Evolutionary conservation across 768 basidiomycete species (phyloP), one percentile per base, ranked within the genome.

Genomic region (Hypholoma sublateritium): DNA sequence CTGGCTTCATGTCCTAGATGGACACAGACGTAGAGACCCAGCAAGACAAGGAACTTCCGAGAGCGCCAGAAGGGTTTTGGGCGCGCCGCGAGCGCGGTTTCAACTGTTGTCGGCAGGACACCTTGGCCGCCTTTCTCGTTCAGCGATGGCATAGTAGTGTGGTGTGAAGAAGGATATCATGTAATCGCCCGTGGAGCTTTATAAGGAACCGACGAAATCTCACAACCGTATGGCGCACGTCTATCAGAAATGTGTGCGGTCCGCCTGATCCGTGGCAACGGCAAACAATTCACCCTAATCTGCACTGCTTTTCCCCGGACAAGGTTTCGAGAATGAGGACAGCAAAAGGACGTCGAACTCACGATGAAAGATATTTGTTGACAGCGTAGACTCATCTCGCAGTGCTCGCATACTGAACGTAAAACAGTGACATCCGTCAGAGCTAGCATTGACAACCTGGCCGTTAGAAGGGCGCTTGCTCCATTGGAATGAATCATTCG

Each of bases 201-300:
- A 46, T 47, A 19, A 45, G 36, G 22, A 46, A 12, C 6, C 13
- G 13, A 9, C 37, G 34, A 47, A 47, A 22, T 47, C 46, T 25
- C 46, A 47, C 46, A 22, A 47, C 34, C 47, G 37, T 48, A 47
- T 47, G 45, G 52, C 52, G 19, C 19, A 47, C 46, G n/a, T 25
- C 22, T 32, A 32, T 32, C 16, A 28, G 46, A 47, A 21, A 52
- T 19, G 17, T 19, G 19, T n/a, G 34, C 45, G 51, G 52, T 21
- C 46, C 51, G 52, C 32, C 21, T 53, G 51, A 53, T 53, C 57
- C 45, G 57, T 22, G 22, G 17, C 43, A 22, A 4, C 17, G 43
- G 22, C 17, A 22, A 11, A 44, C 43, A 44, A 44, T 13, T 19
- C 22, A 19, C 22, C 22, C 14, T 13, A 8, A 5, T 47, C 11